phyloP scores from a whole-genome alignment of 192 early-diverging fungal genomes.

The Chytriomyces confervae region DNA sequence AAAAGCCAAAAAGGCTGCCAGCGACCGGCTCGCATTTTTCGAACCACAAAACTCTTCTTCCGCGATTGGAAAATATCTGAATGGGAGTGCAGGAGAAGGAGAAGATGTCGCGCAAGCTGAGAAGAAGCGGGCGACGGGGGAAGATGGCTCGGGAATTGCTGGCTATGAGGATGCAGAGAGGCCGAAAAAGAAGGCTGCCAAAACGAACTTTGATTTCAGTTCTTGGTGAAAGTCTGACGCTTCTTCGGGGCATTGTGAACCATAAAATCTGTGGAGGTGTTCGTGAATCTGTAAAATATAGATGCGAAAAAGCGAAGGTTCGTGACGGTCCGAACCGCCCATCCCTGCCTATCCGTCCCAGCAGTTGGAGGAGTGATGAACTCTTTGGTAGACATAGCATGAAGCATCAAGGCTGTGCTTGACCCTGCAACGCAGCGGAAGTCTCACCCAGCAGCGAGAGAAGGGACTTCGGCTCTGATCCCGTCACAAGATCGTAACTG shows the following conservation, averaged over 20 bases:
- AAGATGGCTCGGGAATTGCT: background rate
- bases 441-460: background rate
- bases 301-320: too few relatives aligned
- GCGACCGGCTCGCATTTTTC: background rate
- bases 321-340: background rate
- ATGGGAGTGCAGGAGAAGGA: slow-evolving; percentile 14
- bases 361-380: background rate
- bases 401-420: background rate
- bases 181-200: slow-evolving; percentile 14
- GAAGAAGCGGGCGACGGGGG: background rate
- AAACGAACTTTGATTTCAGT: slow-evolving; percentile 23
- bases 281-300: too few relatives aligned
- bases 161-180: slow-evolving; percentile 1
- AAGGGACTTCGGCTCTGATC: background rate
- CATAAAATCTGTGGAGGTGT: too few relatives aligned
- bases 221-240: slow-evolving; percentile 10
- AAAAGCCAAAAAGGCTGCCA: slow-evolving; percentile 66
- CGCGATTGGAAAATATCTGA: slow-evolving; percentile 73
- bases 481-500: too few relatives aligned
- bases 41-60: slow-evolving; percentile 4
- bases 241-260: too few relatives aligned
- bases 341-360: background rate
- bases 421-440: background rate
- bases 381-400: slow-evolving; percentile 1
- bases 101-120: background rate